A percentile compares a stretch with the other conserved stretches of the same genome.
Evolutionary conservation across 768 basidiomycete species (phyloP).

Genomic region (Lactarius indigo): DNA sequence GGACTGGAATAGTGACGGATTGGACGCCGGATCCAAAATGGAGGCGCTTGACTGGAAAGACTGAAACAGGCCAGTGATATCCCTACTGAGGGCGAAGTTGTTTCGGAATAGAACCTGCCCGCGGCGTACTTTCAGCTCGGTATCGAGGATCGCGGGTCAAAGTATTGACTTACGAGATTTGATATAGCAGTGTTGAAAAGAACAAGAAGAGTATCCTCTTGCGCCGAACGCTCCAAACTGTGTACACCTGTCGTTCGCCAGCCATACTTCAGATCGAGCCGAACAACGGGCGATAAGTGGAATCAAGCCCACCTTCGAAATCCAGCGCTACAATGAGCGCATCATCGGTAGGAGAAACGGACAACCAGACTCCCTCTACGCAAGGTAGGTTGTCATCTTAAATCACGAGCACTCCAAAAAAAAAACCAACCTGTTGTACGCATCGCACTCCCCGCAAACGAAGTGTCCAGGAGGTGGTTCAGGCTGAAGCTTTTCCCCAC

Average conservation of each 20-base stretch:
- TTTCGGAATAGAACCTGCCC: slow-evolving; percentile 59
- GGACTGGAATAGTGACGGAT: slow-evolving; percentile 58
- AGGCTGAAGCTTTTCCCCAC: slow-evolving; percentile 59
- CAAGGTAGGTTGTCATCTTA: too few relatives aligned
- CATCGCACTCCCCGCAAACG: slow-evolving; percentile 65
- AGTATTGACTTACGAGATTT: slow-evolving; percentile 42
- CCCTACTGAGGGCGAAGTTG: slow-evolving; percentile 59
- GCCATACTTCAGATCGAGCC: neutral
- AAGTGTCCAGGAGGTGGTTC: slow-evolving; percentile 61
- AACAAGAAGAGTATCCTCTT: slow-evolving; percentile 61
- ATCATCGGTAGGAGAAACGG: slow-evolving; percentile 57
- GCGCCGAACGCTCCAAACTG: slow-evolving; percentile 59
- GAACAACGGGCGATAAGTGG: neutral
- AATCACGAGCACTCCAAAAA: neutral
- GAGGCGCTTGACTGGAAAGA: slow-evolving; percentile 58
- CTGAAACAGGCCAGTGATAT: slow-evolving; percentile 58
- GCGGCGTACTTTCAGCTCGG: neutral
- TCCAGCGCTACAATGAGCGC: slow-evolving; percentile 56
- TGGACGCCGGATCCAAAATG: slow-evolving; percentile 56
- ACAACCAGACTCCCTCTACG: slow-evolving; percentile 69
- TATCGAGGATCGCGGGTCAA: neutral
- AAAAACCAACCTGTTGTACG: slow-evolving; percentile 46
- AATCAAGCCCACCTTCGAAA: slow-evolving; percentile 49
- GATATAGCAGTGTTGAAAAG: slow-evolving; percentile 65
- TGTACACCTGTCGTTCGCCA: slow-evolving; percentile 45